phyloP scores from a whole-genome alignment of 306 rosid species.

The Sphenostylis stenocarpa region DNA sequence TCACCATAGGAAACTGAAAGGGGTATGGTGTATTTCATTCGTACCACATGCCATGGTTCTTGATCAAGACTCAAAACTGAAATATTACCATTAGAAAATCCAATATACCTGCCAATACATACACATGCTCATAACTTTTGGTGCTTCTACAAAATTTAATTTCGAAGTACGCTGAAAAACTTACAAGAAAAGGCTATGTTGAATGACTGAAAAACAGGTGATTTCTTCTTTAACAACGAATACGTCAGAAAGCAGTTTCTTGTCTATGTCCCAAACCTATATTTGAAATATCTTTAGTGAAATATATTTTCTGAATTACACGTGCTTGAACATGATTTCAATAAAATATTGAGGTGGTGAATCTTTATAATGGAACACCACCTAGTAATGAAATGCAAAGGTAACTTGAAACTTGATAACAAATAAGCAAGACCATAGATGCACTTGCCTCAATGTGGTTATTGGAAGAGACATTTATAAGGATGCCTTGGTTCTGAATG shows the following conservation, averaged over 20 bases:
- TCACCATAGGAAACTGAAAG: constrained; percentile 67
- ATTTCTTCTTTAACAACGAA: constrained; percentile 57
- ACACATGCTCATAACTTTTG: constrained; percentile 9
- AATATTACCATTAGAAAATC: constrained; percentile 71
- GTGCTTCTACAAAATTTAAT: neutral
- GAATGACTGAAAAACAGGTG: constrained; percentile 60
- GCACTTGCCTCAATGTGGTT: constrained; percentile 75
- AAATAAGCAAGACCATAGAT: neutral
- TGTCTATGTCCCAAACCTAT: constrained; percentile 88
- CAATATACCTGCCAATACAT: constrained; percentile 62
- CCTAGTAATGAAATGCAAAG: neutral
- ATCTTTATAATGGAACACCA: neutral
- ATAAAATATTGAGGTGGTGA: neutral
- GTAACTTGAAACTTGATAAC: neutral
- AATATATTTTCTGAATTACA: constrained; percentile 19
- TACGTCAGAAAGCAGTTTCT: constrained; percentile 52
- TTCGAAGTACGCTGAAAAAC: constrained; percentile 30
- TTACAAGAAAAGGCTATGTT: constrained; percentile 65
- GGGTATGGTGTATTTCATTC: constrained; percentile 70
- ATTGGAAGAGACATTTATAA: constrained; percentile 60
- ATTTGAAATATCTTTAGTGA: constrained; percentile 15
- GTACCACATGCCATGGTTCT: constrained; percentile 49
- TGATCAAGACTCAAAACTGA: constrained; percentile 72
- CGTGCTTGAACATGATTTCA: neutral
- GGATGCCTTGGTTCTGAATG: constrained; percentile 68